A percentile compares a stretch with the other conserved stretches of the same genome.
These are phyloP conservation scores for Lachancea meyersii DNA, from an alignment of 805 yeast species.

Conservation along the genomic window DNA sequence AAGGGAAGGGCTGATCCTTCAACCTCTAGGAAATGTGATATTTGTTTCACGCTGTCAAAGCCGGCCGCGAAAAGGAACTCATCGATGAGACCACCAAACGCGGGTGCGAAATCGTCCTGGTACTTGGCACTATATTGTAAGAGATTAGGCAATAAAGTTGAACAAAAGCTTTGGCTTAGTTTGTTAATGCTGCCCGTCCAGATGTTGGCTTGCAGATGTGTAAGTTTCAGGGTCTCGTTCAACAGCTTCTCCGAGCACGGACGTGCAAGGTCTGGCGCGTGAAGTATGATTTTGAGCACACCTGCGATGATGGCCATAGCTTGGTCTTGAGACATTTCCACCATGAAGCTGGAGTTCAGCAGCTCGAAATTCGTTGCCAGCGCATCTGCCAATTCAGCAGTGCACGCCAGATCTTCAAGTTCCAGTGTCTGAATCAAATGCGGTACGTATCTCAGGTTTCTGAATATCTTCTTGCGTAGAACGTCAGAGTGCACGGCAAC, in stretches of 20 bases:
- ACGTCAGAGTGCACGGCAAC: slow-evolving; percentile 22
- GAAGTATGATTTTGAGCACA: slow-evolving; percentile 12
- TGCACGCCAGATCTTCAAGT: slow-evolving; percentile 7
- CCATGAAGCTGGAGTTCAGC: slow-evolving; percentile 22
- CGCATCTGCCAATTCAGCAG: slow-evolving; percentile 13
- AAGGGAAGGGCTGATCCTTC: slow-evolving; percentile 9
- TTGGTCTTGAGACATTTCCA: slow-evolving; percentile 24
- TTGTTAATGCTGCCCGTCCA: slow-evolving; percentile 13
- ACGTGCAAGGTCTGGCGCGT: neutral
- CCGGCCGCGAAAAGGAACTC: neutral
- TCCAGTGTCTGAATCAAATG: slow-evolving; percentile 19
- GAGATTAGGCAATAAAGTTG: neutral
- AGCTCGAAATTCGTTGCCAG: slow-evolving; percentile 17
- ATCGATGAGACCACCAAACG: neutral
- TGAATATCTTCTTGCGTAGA: slow-evolving; percentile 37
- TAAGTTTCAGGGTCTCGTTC: slow-evolving; percentile 18
- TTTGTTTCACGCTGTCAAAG: slow-evolving; percentile 14
- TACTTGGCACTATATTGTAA: neutral
- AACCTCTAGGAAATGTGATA: slow-evolving; percentile 19
- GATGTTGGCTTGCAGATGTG: slow-evolving; percentile 14
- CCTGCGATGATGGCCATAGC: slow-evolving; percentile 21
- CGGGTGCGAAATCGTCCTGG: neutral
- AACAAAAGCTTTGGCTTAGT: neutral
- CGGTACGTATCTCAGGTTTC: slow-evolving; percentile 37
- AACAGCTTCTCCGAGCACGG: slow-evolving; percentile 11